A percentile compares a stretch with the other conserved stretches of the same genome.
These are phyloP conservation scores for Rhododendron ovatum DNA, from an alignment of 148 eudicot genomes.

Conservation along the genomic window DNA sequence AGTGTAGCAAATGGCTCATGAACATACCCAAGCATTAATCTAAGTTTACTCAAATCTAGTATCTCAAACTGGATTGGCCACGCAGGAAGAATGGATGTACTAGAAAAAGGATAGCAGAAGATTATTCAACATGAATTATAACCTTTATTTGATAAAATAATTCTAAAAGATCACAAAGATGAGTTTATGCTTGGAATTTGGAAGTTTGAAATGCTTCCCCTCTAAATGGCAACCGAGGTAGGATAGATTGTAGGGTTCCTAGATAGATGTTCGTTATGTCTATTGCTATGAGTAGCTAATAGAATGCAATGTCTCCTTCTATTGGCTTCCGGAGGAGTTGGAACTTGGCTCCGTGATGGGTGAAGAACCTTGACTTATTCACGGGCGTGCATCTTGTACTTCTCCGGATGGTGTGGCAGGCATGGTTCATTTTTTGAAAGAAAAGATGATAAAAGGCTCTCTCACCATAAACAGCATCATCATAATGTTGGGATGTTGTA, in stretches of 20 bases:
- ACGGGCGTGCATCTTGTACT: neutral
- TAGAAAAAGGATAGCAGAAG: neutral
- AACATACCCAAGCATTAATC: neutral
- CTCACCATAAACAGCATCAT: neutral
- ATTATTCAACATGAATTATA: neutral
- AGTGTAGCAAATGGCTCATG: neutral
- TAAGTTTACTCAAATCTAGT: neutral
- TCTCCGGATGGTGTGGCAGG: neutral
- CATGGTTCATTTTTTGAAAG: neutral
- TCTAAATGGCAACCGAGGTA: slow-evolving; percentile 4
- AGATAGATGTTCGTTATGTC: neutral
- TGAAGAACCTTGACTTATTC: slow-evolving; percentile 6
- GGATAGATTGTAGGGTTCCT: neutral
- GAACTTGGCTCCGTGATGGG: slow-evolving; percentile 5
- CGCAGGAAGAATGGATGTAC: neutral
- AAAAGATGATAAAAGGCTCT: neutral
- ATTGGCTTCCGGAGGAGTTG: neutral
- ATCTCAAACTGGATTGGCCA: neutral
- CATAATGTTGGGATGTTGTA: neutral
- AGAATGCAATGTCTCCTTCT: slow-evolving; percentile 1
- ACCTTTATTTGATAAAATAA: neutral
- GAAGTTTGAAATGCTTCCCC: neutral
- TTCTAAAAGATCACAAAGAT: neutral
- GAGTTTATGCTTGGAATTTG: neutral
- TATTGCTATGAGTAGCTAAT: neutral